Evolutionary conservation across 176 grass and related monocot species (phyloP).

Genomic region (Carex cristatella): DNA sequence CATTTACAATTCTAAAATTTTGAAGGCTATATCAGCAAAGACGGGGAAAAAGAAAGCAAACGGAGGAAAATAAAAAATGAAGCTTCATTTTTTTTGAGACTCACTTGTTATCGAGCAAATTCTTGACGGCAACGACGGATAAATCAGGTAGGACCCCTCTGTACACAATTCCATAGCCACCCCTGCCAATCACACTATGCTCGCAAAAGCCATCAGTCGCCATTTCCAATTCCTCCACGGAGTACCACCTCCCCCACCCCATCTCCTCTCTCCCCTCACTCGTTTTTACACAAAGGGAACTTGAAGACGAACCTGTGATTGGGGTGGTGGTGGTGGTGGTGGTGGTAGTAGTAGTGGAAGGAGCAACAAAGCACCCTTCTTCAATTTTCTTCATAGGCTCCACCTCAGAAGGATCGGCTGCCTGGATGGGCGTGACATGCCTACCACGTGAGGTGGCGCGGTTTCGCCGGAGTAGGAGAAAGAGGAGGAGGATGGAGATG

Average conservation of each 20-base stretch:
- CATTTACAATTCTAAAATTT: background rate
- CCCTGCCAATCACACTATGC: constrained; percentile 67
- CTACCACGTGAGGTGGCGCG: background rate
- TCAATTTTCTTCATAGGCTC: constrained; percentile 18
- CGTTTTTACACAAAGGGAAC: constrained; percentile 19
- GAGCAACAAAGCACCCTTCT: background rate
- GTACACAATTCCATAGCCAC: constrained; percentile 88
- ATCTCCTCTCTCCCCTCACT: constrained; percentile 39
- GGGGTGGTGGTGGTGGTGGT: constrained; percentile 34
- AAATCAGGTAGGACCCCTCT: constrained; percentile 67
- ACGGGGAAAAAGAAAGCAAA: background rate
- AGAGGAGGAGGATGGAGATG: constrained; percentile 16
- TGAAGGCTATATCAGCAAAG: background rate
- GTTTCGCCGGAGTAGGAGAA: constrained; percentile 9
- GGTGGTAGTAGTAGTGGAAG: background rate
- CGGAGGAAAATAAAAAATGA: background rate
- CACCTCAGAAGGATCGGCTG: constrained; percentile 17
- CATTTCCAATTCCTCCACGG: constrained; percentile 68
- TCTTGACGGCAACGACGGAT: constrained; percentile 78
- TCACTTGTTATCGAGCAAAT: constrained; percentile 95
- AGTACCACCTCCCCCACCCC: constrained; percentile 94
- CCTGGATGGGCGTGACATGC: constrained; percentile 4
- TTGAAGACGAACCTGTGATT: constrained; percentile 31
- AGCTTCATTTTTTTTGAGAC: constrained; percentile 4
- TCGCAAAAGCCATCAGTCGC: constrained; percentile 51